These are phyloP conservation scores for Diplodia mutila DNA, from an alignment of 2,329 filamentous ascomycete species.

Conservation along the genomic window DNA sequence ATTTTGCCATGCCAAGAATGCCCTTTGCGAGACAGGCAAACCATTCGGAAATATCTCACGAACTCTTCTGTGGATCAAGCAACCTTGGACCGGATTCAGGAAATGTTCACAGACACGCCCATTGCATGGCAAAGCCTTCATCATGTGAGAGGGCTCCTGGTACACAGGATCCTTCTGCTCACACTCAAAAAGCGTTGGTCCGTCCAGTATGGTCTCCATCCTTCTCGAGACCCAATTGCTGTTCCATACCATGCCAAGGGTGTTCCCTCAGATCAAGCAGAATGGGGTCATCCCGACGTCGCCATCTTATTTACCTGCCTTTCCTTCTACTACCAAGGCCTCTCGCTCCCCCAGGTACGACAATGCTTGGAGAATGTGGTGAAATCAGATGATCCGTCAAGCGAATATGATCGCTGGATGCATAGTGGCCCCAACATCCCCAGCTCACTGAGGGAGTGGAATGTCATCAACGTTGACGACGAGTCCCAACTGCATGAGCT, in stretches of 20 bases:
- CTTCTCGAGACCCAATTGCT: slow-evolving; percentile 60
- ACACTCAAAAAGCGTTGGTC: slow-evolving; percentile 67
- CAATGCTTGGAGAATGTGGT: slow-evolving; percentile 57
- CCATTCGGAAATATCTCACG: slow-evolving; percentile 43
- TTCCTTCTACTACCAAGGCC: slow-evolving; percentile 65
- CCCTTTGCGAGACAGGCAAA: slow-evolving; percentile 32
- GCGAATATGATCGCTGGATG: slow-evolving; percentile 63
- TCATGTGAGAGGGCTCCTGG: slow-evolving; percentile 66
- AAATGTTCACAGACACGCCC: slow-evolving; percentile 41
- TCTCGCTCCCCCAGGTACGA: slow-evolving; percentile 55
- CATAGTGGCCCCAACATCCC: slow-evolving; percentile 49
- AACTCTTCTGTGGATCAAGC: slow-evolving; percentile 29
- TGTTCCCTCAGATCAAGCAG: slow-evolving; percentile 60
- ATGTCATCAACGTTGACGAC: slow-evolving; percentile 64
- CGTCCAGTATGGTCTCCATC: slow-evolving; percentile 60
- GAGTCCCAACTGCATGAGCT: slow-evolving; percentile 52
- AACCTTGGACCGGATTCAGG: slow-evolving; percentile 31
- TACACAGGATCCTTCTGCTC: slow-evolving; percentile 62
- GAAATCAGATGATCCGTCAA: slow-evolving; percentile 60
- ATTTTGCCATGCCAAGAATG: slow-evolving; percentile 36
- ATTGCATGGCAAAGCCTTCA: slow-evolving; percentile 53
- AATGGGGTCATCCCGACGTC: slow-evolving; percentile 71
- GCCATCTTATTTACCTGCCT: slow-evolving; percentile 48
- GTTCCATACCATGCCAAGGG: slow-evolving; percentile 58
- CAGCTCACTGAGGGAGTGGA: slow-evolving; percentile 55